These are phyloP conservation scores for Amanita brunnescens DNA, from an alignment of 768 basidiomycete genomes.

Conservation along the genomic window DNA sequence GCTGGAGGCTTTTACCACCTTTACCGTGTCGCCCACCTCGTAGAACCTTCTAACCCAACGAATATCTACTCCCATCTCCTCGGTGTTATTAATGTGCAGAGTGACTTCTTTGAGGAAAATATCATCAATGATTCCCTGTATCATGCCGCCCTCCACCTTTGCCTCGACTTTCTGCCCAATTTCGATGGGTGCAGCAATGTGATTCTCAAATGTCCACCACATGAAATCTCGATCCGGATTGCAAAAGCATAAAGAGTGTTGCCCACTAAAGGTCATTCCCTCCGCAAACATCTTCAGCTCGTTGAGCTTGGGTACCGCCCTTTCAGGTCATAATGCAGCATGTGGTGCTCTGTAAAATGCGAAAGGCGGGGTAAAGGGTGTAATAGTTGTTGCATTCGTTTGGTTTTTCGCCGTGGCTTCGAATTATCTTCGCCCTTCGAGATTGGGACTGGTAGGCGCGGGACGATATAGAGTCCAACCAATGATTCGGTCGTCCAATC, in stretches of 20 bases:
- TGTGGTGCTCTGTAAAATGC: background rate
- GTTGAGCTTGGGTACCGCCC: background rate
- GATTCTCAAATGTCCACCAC: background rate
- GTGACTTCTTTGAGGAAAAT: background rate
- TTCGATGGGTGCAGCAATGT: background rate
- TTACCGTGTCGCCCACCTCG: background rate
- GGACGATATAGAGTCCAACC: background rate
- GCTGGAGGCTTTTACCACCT: background rate
- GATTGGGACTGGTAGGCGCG: background rate
- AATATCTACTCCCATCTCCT: background rate
- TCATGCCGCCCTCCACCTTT: background rate
- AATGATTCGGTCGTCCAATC: background rate
- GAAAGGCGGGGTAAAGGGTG: background rate
- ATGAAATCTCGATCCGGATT: background rate
- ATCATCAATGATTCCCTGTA: background rate
- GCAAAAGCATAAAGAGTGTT: background rate
- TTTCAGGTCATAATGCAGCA: background rate
- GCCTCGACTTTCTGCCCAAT: background rate
- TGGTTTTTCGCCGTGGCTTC: background rate
- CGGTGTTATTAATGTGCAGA: background rate
- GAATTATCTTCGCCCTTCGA: background rate
- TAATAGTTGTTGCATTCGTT: background rate
- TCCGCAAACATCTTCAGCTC: background rate
- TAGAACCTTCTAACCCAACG: background rate
- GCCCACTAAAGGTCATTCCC: background rate